These are phyloP conservation scores for Neofusicoccum umdonicola DNA, from an alignment of 2,329 filamentous ascomycete species.

Conservation along the genomic window DNA sequence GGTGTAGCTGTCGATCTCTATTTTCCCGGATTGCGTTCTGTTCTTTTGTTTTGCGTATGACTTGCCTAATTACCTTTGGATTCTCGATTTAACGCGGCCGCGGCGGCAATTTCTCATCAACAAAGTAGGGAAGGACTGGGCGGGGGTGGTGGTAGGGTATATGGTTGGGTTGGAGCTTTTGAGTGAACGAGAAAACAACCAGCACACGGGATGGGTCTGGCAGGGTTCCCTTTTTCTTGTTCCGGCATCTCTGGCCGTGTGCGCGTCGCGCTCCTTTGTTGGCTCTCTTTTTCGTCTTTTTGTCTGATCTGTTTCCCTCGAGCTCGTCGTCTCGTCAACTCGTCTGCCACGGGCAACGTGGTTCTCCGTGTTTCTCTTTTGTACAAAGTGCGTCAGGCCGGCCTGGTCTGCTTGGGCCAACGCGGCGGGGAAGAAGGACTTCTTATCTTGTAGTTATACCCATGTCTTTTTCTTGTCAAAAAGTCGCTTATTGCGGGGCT, in stretches of 20 bases:
- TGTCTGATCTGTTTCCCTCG: background rate
- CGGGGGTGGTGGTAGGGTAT: background rate
- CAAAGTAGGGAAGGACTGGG: background rate
- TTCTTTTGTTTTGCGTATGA: slow-evolving; percentile 11
- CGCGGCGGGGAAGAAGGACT: background rate
- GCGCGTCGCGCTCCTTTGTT: background rate
- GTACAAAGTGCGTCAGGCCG: background rate
- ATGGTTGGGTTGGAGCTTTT: background rate
- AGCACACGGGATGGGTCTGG: background rate
- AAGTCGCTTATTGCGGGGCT: background rate
- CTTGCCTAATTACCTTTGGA: slow-evolving; percentile 5
- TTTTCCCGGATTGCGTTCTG: background rate
- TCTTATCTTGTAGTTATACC: slow-evolving; percentile 11
- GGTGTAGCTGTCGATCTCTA: background rate
- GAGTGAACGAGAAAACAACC: background rate
- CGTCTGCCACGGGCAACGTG: background rate
- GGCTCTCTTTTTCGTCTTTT: background rate
- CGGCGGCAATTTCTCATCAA: slow-evolving; percentile 5
- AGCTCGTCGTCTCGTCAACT: too few relatives aligned
- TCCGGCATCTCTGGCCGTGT: background rate
- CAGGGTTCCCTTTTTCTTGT: background rate
- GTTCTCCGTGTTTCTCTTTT: background rate
- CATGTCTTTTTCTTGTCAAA: slow-evolving; percentile 12
- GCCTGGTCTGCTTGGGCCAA: background rate
- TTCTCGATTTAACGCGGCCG: background rate